phyloP scores from a whole-genome alignment of 768 basidiomycete genomes.

The Rossbeevera mucosa region DNA sequence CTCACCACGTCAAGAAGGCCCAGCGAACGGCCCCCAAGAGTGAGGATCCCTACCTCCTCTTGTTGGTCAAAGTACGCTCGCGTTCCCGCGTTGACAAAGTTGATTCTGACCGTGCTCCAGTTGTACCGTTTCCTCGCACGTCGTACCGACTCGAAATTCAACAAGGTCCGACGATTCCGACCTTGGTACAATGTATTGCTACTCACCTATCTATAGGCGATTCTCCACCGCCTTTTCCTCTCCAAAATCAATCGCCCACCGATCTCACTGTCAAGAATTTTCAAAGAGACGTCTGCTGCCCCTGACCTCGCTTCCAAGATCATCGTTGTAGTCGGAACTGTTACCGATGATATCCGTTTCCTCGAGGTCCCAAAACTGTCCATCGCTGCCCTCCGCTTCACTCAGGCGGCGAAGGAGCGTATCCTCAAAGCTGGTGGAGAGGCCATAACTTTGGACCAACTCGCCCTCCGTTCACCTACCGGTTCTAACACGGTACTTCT shows the following conservation, averaged over 20 bases:
- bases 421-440: constrained; percentile 96
- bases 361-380: constrained; percentile 82
- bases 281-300: constrained; percentile 70
- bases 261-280: constrained; percentile 88
- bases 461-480: constrained; percentile 90
- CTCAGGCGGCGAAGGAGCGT: constrained; percentile 86
- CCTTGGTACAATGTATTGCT: neutral
- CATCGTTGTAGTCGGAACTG: constrained; percentile 84
- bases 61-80: constrained; percentile 86
- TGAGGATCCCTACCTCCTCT: constrained; percentile 97
- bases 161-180: constrained; percentile 60
- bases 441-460: constrained; percentile 91
- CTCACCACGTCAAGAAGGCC: constrained; percentile 99
- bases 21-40: constrained; percentile 92
- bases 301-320: constrained; percentile 72
- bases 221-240: constrained; percentile 95
- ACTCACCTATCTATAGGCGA: constrained; percentile 49
- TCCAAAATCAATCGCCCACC: constrained; percentile 97
- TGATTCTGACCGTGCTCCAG: constrained; percentile 38
- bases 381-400: constrained; percentile 94
- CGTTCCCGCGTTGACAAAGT: constrained; percentile 3
- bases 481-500: constrained; percentile 93
- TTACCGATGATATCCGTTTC: constrained; percentile 94
- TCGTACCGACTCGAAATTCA: constrained; percentile 92
- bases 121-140: constrained; percentile 98